A percentile compares a stretch with the other conserved stretches of the same genome.
These are phyloP conservation scores for Emergomyces orientalis DNA, from an alignment of 2,329 filamentous ascomycete genomes.

Conservation along the genomic window DNA sequence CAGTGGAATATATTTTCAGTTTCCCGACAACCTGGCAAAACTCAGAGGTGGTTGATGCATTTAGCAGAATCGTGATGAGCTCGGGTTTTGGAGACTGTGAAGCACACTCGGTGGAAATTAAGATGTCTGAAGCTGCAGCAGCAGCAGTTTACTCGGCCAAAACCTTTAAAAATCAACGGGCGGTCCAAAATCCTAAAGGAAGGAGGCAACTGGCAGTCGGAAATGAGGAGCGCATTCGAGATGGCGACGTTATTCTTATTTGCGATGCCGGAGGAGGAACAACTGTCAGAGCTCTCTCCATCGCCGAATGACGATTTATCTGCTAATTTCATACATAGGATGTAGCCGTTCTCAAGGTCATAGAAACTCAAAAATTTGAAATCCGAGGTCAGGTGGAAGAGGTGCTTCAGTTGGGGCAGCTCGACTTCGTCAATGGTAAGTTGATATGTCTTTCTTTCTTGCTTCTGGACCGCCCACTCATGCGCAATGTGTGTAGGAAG, in stretches of 20 bases:
- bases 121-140: constrained; percentile 1
- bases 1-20: constrained; percentile 8
- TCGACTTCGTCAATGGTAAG: constrained; percentile 5
- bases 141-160: constrained; percentile 7
- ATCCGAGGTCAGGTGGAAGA: background rate
- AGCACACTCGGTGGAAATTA: constrained; percentile 6
- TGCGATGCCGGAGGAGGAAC: constrained; percentile 9
- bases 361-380: background rate
- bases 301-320: background rate
- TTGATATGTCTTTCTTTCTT: background rate
- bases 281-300: constrained; percentile 1
- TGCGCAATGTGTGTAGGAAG: background rate
- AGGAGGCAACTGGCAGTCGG: background rate
- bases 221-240: background rate
- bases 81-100: constrained; percentile 1
- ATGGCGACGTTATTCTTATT: constrained; percentile 4
- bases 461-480: background rate
- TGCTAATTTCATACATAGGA: constrained; percentile 3
- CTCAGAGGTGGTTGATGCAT: constrained; percentile 2
- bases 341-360: constrained; percentile 5
- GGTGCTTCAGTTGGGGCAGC: constrained; percentile 2
- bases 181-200: background rate
- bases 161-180: background rate
- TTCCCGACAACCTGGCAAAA: constrained; percentile 9
- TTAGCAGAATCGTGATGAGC: background rate